These are phyloP conservation scores for Rhizophora mangle DNA, from an alignment of 345 rosid species.

Conservation along the genomic window DNA sequence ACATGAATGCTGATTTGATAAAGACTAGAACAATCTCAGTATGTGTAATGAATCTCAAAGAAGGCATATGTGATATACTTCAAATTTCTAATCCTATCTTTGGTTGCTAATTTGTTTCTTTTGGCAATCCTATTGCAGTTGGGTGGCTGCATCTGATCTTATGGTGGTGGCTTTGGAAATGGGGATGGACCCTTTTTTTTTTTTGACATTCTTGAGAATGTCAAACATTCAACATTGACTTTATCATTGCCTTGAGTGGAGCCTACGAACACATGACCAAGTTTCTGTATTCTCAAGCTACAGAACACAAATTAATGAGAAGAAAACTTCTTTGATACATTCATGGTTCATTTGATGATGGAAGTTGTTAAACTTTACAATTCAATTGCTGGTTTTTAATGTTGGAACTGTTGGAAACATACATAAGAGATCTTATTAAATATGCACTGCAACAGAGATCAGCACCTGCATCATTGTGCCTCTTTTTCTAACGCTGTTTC, in stretches of 20 bases:
- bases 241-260: no score
- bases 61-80: not conserved
- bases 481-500: constrained; percentile 45
- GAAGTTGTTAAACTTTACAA: no score
- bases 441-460: constrained; percentile 57
- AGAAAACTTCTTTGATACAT: no score
- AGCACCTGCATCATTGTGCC: constrained; percentile 31
- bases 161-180: not conserved
- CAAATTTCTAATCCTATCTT: not conserved
- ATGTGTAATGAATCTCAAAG: not conserved
- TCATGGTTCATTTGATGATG: no score
- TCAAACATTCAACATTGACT: constrained; percentile 46
- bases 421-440: constrained; percentile 53
- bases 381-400: constrained; percentile 33
- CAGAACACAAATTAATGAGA: no score
- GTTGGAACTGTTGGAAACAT: constrained; percentile 81
- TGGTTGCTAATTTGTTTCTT: constrained; percentile 4
- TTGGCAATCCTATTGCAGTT: constrained; percentile 15
- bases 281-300: no score
- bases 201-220: not conserved
- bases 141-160: constrained; percentile 28
- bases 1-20: not conserved
- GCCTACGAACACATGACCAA: no score
- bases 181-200: not conserved
- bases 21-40: not conserved